Evolutionary conservation across 805 yeast species (phyloP).

Genomic region (Saccharomyces paradoxus): DNA sequence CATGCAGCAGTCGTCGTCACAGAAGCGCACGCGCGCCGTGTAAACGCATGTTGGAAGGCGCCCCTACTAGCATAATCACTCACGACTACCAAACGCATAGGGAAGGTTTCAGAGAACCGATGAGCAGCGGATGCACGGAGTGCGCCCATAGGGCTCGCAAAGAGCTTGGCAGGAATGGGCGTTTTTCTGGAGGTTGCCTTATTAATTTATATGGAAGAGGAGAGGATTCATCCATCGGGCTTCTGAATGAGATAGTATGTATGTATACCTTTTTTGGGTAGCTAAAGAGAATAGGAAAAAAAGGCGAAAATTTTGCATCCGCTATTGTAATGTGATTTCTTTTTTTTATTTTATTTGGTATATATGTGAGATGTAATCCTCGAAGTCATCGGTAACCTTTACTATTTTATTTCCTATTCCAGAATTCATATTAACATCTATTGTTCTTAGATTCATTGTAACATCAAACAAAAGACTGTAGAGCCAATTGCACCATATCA

Average conservation of each 20-base stretch:
- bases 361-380: neutral
- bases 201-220: neutral
- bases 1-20: neutral
- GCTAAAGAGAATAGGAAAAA: neutral
- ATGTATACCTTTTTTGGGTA: neutral
- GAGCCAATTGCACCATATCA: neutral
- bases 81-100: neutral
- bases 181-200: neutral
- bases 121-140: neutral
- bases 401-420: neutral
- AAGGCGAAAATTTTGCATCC: neutral
- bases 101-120: neutral
- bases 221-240: neutral
- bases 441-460: neutral
- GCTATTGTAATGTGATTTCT: neutral
- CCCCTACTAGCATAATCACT: neutral
- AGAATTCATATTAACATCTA: neutral
- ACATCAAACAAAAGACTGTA: neutral
- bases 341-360: neutral
- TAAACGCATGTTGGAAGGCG: neutral
- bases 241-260: neutral
- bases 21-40: neutral
- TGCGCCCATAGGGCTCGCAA: neutral
- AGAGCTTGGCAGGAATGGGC: neutral
- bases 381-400: neutral